Evolutionary conservation across 1,284 basidiomycete species (phyloP).

Genomic region (Tilletia setariae): DNA sequence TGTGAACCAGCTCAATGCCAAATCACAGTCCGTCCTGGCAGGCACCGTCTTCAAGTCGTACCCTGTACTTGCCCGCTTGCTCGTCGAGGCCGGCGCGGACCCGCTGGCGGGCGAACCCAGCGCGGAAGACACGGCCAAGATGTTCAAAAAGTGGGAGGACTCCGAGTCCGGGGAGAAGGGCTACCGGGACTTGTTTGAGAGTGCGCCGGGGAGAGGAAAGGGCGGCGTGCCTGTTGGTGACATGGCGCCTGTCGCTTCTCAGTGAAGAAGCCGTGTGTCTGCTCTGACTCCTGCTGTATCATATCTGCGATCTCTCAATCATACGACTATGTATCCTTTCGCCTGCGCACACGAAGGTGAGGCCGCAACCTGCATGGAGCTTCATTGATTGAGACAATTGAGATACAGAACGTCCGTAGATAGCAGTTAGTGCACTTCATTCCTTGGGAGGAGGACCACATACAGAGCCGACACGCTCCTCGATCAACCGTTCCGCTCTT

Average conservation of each 20-base stretch:
- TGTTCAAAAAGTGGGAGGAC: constrained; percentile 47
- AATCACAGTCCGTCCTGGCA: constrained; percentile 73
- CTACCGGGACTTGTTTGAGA: constrained; percentile 29
- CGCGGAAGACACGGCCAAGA: constrained; percentile 65
- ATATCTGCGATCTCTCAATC: too few relatives aligned
- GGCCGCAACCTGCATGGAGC: too few relatives aligned
- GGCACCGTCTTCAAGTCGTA: constrained; percentile 76
- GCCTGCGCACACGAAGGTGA: too few relatives aligned
- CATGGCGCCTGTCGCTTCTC: background rate
- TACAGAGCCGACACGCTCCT: constrained; percentile 20
- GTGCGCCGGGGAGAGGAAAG: constrained; percentile 30
- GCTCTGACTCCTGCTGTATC: too few relatives aligned
- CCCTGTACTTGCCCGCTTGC: constrained; percentile 64
- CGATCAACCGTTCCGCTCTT: background rate
- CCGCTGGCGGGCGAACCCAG: constrained; percentile 68
- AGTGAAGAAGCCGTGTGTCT: too few relatives aligned
- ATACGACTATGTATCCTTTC: too few relatives aligned
- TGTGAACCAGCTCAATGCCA: constrained; percentile 64
- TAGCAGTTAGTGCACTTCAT: too few relatives aligned
- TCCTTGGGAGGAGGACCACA: too few relatives aligned
- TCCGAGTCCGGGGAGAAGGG: constrained; percentile 26
- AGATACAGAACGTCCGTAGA: too few relatives aligned
- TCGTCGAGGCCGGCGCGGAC: constrained; percentile 68
- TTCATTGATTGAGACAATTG: too few relatives aligned
- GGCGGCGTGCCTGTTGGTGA: background rate